Evolutionary conservation across 208 protist species (phyloP).

Genomic region (Leishmania mexicana): DNA sequence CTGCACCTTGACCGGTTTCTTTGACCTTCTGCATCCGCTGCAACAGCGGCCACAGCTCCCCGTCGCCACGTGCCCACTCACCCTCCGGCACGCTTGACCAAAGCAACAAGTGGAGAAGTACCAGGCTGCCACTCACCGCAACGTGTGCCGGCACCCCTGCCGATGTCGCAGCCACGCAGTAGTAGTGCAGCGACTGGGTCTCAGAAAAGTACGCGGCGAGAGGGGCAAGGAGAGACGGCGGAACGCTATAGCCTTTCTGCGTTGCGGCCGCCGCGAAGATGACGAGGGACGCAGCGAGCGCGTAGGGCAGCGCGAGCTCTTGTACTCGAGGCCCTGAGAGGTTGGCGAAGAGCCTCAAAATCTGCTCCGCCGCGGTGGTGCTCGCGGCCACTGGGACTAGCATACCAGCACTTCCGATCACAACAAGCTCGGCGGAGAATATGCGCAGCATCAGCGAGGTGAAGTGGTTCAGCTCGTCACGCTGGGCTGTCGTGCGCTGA

Average conservation of each 20-base stretch:
- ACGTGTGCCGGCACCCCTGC: neutral
- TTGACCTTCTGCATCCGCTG: constrained; percentile 4
- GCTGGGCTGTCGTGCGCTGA: constrained; percentile 19
- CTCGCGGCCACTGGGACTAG: constrained; percentile 18
- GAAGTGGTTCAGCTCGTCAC: constrained; percentile 19
- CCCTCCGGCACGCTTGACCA: constrained; percentile 12
- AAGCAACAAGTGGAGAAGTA: constrained; percentile 34
- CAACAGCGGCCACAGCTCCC: constrained; percentile 14
- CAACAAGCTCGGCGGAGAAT: constrained; percentile 1
- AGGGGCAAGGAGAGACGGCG: constrained; percentile 3
- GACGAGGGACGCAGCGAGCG: constrained; percentile 29
- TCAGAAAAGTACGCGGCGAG: constrained; percentile 21
- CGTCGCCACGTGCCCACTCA: constrained; percentile 21
- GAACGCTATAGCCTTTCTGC: neutral
- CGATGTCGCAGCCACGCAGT: constrained; percentile 13
- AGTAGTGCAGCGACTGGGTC: constrained; percentile 21
- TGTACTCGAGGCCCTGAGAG: constrained; percentile 11
- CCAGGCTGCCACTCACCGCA: constrained; percentile 18
- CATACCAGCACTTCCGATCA: neutral
- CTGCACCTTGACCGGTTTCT: neutral
- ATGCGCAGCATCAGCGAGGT: constrained; percentile 21
- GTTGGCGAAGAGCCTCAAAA: constrained; percentile 26
- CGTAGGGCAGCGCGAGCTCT: constrained; percentile 31
- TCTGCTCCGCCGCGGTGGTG: constrained; percentile 19
- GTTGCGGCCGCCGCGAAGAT: constrained; percentile 22